Conservation (phyloP, 1,139 yeast species). For the Ogataea hybrid region DNA sequence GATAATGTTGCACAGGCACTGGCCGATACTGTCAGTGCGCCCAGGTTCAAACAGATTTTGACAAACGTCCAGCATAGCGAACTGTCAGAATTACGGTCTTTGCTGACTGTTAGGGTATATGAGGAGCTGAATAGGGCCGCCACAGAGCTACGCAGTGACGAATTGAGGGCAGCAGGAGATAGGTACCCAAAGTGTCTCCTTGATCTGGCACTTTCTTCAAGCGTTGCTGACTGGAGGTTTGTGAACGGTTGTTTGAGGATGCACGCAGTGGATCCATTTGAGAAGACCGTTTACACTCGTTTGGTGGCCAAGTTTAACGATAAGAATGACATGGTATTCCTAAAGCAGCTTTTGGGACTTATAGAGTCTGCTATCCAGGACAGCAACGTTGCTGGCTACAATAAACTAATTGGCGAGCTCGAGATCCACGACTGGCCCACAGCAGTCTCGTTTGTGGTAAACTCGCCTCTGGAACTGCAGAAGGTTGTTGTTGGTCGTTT, state of each 20-base stretch:
- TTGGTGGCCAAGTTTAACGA: slow-evolving; percentile 4
- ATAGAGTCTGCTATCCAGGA: slow-evolving; percentile 2
- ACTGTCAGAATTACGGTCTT: slow-evolving; percentile 12
- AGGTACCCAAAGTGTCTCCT: slow-evolving; percentile 7
- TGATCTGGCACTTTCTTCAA: not conserved
- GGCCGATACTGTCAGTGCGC: slow-evolving; percentile 9
- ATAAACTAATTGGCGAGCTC: slow-evolving; percentile 5
- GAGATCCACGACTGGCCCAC: slow-evolving; percentile 11
- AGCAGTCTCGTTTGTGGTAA: slow-evolving; percentile 1
- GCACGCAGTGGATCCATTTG: slow-evolving; percentile 5
- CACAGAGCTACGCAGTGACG: slow-evolving; percentile 8
- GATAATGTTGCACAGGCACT: slow-evolving; percentile 2
- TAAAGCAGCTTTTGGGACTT: slow-evolving; percentile 7
- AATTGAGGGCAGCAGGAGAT: slow-evolving; percentile 6
- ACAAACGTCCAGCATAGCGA: not conserved
- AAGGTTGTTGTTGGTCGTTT: not conserved
- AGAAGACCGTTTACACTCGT: not conserved
- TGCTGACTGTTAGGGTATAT: slow-evolving; percentile 15
- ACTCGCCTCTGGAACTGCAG: slow-evolving; percentile 1
- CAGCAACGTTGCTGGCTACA: slow-evolving; percentile 5
- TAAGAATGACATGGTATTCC: slow-evolving; percentile 7
- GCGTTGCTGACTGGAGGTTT: slow-evolving; percentile 11
- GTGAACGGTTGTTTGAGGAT: slow-evolving; percentile 8
- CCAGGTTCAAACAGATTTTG: slow-evolving; percentile 7
- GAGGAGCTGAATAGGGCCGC: slow-evolving; percentile 15